Base-by-base conservation (phyloP, 345 rosid species). In the Cardamine occulta region DNA sequence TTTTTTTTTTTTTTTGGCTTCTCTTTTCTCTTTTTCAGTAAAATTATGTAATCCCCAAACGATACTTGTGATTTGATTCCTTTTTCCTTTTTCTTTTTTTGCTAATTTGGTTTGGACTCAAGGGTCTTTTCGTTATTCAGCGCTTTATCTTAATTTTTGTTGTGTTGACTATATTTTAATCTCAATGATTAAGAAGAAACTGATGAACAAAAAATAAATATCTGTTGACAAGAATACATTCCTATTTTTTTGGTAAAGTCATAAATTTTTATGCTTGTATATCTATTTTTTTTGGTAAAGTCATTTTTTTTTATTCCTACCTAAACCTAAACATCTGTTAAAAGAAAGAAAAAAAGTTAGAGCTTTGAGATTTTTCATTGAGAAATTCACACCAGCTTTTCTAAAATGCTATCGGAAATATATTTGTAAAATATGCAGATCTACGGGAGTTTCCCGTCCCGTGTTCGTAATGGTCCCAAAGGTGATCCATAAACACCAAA, bases 31-130 rank as follows among this genome's bases (percentile, higher is more conserved):
- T 44, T 14, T 67, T 68, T 68, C 37, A 15, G 63, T 39, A 55
- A 68, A 64, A 66, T n/a, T 24, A 40, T 71, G 40, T 66, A 64
- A 58, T 66, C 67, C 21, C 19, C 48, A 59, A 70, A 70, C 73
- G 63, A 26, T 26, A 39, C 37, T 60, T 56, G 55, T 42, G 5
- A 18, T 56, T 28, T 40, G 4, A 17, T 69, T 12, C 64, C 19
- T 28, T 55, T 55, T 40, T 6, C 11, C 63, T 12, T 26, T 42
- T 42, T 40, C 0, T 7, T 42, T 21, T 40, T 6, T 56, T 40
- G 35, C 21, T 54, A 34, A 67, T 55, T 56, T 69, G 56, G 7
- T 54, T 74, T 47, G n/a, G 72, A 65, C 40, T 45, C 49, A 4
- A 1, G 34, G 66, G 71, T 74, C 51, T 56, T 56, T 47, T 65